Conservation (phyloP, 169 alveolate genomes). For the Babesia gibsoni region DNA sequence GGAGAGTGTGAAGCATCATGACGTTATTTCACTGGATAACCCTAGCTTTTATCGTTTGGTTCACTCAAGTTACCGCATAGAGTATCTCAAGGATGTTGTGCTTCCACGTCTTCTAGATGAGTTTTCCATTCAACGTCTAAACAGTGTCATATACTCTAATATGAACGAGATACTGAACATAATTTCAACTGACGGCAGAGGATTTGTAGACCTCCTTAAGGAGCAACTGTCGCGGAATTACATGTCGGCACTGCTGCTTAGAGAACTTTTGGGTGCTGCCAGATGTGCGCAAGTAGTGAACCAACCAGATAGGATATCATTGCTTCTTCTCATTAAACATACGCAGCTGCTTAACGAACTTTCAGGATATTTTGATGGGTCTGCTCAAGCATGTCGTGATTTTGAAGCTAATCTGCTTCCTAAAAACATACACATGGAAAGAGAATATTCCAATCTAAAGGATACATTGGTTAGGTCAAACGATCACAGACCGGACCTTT, state of each 20-base stretch:
- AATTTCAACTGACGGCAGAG: slow-evolving; percentile 54
- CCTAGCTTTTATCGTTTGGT: slow-evolving; percentile 42
- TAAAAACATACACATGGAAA: slow-evolving; percentile 12
- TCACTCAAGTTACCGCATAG: slow-evolving; percentile 63
- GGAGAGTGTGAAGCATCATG: slow-evolving; percentile 49
- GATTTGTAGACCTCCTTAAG: slow-evolving; percentile 47
- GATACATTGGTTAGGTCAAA: not conserved
- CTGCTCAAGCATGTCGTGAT: slow-evolving; percentile 35
- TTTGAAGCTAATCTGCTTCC: slow-evolving; percentile 42
- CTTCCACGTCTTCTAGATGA: slow-evolving; percentile 76
- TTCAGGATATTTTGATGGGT: slow-evolving; percentile 50
- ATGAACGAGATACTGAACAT: slow-evolving; percentile 70
- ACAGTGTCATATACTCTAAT: slow-evolving; percentile 58
- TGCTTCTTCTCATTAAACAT: slow-evolving; percentile 52
- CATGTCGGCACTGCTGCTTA: slow-evolving; percentile 52
- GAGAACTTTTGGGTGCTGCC: slow-evolving; percentile 56
- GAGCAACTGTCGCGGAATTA: slow-evolving; percentile 50
- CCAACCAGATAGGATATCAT: slow-evolving; percentile 60
- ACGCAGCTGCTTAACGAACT: slow-evolving; percentile 61
- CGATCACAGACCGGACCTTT: slow-evolving; percentile 49
- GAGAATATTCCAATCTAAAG: slow-evolving; percentile 29
- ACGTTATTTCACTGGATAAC: slow-evolving; percentile 36
- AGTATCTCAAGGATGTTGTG: slow-evolving; percentile 74
- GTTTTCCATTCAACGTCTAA: slow-evolving; percentile 69
- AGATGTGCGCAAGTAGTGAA: slow-evolving; percentile 41